Percentiles rank a stretch among this genome's conserved stretches.
Conservation (phyloP, 2,329 filamentous ascomycete genomes). For the Curvularia verruculosa region DNA sequence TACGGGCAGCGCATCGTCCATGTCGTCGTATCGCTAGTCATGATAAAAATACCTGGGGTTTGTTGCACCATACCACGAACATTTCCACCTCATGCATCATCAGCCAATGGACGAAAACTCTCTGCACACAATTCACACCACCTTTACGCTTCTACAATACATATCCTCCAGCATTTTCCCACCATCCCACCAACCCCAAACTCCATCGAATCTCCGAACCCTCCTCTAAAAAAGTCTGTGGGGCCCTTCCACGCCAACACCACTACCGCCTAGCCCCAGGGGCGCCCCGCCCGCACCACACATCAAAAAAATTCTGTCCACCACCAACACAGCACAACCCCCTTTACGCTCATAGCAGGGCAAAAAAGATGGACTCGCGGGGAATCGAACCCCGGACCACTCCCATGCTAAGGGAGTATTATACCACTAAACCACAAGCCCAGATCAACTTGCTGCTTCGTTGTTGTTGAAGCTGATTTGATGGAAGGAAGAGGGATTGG, state of each 20-base stretch:
- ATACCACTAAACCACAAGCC: conserved; percentile 33
- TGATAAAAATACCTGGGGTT: too few relatives aligned
- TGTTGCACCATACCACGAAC: background rate
- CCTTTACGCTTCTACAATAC: background rate
- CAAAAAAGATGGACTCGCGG: conserved; percentile 15
- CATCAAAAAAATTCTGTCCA: background rate
- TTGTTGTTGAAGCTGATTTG: background rate
- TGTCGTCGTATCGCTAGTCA: too few relatives aligned
- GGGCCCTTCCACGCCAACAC: background rate
- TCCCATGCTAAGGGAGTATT: conserved; percentile 31
- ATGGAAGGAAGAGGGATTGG: background rate
- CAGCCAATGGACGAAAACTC: background rate
- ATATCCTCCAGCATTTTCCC: background rate
- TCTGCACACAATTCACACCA: background rate
- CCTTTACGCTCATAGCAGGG: background rate
- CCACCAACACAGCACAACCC: background rate
- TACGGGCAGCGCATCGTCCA: too few relatives aligned
- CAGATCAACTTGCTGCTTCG: conserved; percentile 1
- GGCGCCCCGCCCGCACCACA: background rate
- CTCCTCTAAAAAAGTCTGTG: background rate
- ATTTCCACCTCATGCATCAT: background rate
- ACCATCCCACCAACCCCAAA: background rate
- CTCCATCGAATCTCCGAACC: background rate
- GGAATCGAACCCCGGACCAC: conserved; percentile 20
- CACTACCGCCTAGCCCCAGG: background rate